These are phyloP conservation scores for Rhizopus stolonifer DNA, from an alignment of 371 early-diverging fungal genomes.

Conservation along the genomic window DNA sequence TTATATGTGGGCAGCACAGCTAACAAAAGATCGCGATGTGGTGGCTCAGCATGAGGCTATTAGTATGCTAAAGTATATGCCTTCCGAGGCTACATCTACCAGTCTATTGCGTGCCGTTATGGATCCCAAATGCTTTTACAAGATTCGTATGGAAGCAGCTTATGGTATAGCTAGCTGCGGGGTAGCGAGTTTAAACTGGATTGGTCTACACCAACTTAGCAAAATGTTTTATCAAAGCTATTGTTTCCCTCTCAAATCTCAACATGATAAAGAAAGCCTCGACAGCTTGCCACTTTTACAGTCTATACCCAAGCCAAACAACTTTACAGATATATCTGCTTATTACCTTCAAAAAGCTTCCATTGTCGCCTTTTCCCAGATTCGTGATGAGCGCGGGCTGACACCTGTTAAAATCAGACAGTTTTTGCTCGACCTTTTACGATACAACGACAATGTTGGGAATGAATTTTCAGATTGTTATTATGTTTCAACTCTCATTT, in stretches of 20 bases:
- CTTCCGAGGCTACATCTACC: slow-evolving; percentile 71
- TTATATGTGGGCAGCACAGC: slow-evolving; percentile 96
- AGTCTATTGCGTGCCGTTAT: slow-evolving; percentile 75
- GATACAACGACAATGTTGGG: slow-evolving; percentile 89
- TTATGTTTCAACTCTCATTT: slow-evolving; percentile 72
- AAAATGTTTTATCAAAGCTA: slow-evolving; percentile 77
- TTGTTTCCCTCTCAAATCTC: slow-evolving; percentile 52
- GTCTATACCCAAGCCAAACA: slow-evolving; percentile 80
- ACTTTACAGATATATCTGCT: slow-evolving; percentile 80
- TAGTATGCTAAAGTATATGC: slow-evolving; percentile 61
- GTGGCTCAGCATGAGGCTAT: slow-evolving; percentile 95
- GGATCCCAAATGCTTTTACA: slow-evolving; percentile 87
- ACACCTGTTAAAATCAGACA: slow-evolving; percentile 67
- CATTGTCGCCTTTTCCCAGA: slow-evolving; percentile 69
- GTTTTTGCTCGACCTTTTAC: slow-evolving; percentile 73
- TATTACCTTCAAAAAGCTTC: slow-evolving; percentile 90
- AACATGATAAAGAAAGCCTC: neutral
- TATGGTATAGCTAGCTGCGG: slow-evolving; percentile 81
- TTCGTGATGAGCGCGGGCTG: slow-evolving; percentile 65
- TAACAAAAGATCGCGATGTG: slow-evolving; percentile 93
- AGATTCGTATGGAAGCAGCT: slow-evolving; percentile 92
- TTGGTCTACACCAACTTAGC: slow-evolving; percentile 74
- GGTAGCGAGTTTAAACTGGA: slow-evolving; percentile 55
- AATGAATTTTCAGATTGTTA: slow-evolving; percentile 86
- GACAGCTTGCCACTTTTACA: slow-evolving; percentile 47